Conservation (phyloP, 768 basidiomycete species). For the Boletus reticuloceps region DNA sequence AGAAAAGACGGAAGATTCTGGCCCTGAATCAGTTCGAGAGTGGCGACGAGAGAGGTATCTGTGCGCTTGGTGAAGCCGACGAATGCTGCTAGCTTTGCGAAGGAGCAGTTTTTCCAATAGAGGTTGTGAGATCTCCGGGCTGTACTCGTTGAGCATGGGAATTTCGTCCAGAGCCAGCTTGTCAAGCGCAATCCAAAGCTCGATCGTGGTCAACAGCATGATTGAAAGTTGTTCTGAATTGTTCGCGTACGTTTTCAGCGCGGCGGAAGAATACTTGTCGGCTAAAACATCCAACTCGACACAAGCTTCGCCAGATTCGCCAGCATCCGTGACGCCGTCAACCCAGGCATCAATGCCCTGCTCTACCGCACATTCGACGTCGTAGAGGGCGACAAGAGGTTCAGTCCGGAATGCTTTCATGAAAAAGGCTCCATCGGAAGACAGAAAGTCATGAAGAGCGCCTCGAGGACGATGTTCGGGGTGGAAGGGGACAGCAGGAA, state of each 20-base stretch:
- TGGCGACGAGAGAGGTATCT: slow-evolving; percentile 33
- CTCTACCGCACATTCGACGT: slow-evolving; percentile 36
- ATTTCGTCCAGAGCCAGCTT: slow-evolving; percentile 28
- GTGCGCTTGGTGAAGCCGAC: slow-evolving; percentile 25
- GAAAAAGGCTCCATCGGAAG: slow-evolving; percentile 9
- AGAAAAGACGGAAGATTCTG: slow-evolving; percentile 34
- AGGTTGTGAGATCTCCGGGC: slow-evolving; percentile 39
- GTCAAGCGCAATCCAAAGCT: slow-evolving; percentile 49
- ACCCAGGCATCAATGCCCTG: slow-evolving; percentile 34
- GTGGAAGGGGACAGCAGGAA: neutral
- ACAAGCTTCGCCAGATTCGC: slow-evolving; percentile 22
- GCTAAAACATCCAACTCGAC: slow-evolving; percentile 25
- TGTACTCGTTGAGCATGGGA: slow-evolving; percentile 41
- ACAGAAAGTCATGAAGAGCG: slow-evolving; percentile 9
- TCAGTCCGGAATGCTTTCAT: neutral
- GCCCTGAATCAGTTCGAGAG: neutral
- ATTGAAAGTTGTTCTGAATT: slow-evolving; percentile 36
- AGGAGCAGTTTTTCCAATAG: slow-evolving; percentile 45
- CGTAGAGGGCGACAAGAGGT: slow-evolving; percentile 27
- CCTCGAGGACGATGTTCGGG: slow-evolving; percentile 12
- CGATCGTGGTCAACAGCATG: slow-evolving; percentile 43
- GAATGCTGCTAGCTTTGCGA: slow-evolving; percentile 25
- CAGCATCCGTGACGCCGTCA: slow-evolving; percentile 9
- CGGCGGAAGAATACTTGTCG: slow-evolving; percentile 21
- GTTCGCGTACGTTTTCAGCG: slow-evolving; percentile 24